A percentile compares a stretch with the other conserved stretches of the same genome.
phyloP scores from a whole-genome alignment of 179 eudicot genomes.

The Spinacia oleracea region DNA sequence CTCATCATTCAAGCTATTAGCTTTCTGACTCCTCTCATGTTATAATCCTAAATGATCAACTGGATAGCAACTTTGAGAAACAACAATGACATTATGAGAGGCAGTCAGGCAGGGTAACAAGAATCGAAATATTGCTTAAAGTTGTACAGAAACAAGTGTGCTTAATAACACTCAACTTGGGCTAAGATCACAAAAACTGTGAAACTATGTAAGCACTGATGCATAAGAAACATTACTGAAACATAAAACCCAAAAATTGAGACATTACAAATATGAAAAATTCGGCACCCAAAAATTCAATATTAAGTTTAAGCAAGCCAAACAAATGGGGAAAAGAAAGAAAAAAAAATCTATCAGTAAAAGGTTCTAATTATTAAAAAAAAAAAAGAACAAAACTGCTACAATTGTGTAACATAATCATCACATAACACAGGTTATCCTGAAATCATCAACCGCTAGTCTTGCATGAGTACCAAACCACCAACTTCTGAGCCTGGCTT shows the following conservation, averaged over 20 bases:
- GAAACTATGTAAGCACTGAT: slow-evolving; percentile 4
- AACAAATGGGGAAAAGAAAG: neutral
- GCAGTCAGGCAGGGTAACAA: neutral
- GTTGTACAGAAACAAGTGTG: neutral
- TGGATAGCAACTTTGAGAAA: neutral
- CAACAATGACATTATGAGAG: neutral
- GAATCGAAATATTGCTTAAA: neutral
- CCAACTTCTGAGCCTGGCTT: neutral
- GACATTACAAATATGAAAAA: slow-evolving; percentile 15
- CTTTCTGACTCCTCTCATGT: neutral
- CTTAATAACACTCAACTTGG: neutral
- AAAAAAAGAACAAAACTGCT: slow-evolving; percentile 28
- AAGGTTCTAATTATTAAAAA: slow-evolving; percentile 20
- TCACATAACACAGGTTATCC: slow-evolving; percentile 21
- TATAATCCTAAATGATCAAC: neutral
- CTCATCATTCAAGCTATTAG: neutral
- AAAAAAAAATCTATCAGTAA: slow-evolving; percentile 17
- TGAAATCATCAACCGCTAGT: slow-evolving; percentile 16
- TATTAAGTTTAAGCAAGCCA: slow-evolving; percentile 14
- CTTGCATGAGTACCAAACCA: slow-evolving; percentile 7
- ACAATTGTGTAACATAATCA: slow-evolving; percentile 21
- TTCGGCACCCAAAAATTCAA: slow-evolving; percentile 22
- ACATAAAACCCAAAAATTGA: neutral
- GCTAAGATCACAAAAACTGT: neutral
- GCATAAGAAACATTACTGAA: slow-evolving; percentile 9